Evolutionary conservation across 2,329 filamentous ascomycete species (phyloP), one percentile per base, ranked within the genome.

Genomic region (Pyrenophora tritici-repentis): DNA sequence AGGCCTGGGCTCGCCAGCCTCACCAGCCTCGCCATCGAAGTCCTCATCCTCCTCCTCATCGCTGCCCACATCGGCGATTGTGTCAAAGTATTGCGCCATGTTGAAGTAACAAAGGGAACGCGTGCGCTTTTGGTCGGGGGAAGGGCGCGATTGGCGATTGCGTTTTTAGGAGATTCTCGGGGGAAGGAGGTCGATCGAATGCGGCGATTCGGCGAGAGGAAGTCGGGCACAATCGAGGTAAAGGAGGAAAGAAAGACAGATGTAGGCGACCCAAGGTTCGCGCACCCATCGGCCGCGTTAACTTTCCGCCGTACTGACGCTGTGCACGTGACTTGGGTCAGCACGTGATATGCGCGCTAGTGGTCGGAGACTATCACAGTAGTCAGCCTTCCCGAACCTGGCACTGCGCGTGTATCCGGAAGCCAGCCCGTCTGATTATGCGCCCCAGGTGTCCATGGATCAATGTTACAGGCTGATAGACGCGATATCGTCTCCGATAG

Each of bases 61-160:
- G 61, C 86, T 86, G 70, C 92, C 92, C 53, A 97, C 79, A 75
- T 95, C 86, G 63, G 93, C 94, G 78, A 91, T 87, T 59, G 86
- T 86, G 63, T 93, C 87, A 67, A 99, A 87, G 70, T 97, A 79
- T 71, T 91, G 61, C 38, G 67, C 54, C 69, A 73, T 74, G 55
- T 52, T 65, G 50, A 40, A 44, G 24, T 43, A 54, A 66, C 61
- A 70, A 67, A 68, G 65, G 59, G 56, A 60, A 62, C 50, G 54
- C 64, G 57, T 58, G 50, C 58, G 53, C 54, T 46, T 36, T 29
- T 29, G 26, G 26, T 24, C 9, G 7, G 9, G 9, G 10, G 26
- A 59, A 45, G 57, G 42, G 42, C 55, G 54, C 29, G 40, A 42
- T 35, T 35, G 39, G 31, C 26, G 34, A 38, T 57, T 56, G 12